These are phyloP conservation scores for Blastocystis sp. DNA, from an alignment of 352 stramenopile species.

Conservation along the genomic window DNA sequence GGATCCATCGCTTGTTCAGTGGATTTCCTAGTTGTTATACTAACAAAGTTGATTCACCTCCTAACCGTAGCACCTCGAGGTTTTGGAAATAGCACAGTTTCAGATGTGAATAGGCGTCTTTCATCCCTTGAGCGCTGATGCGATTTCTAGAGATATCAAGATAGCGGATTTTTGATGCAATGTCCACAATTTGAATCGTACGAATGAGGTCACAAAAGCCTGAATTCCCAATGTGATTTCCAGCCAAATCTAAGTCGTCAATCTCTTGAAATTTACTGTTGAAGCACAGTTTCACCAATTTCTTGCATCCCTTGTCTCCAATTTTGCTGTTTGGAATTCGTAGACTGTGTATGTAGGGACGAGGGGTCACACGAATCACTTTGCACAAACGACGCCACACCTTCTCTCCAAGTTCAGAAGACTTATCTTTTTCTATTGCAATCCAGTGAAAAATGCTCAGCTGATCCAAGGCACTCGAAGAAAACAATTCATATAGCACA, in stretches of 20 bases:
- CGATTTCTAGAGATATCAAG: slow-evolving; percentile 17
- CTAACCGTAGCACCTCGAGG: not conserved
- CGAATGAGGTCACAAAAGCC: not conserved
- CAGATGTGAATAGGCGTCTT: not conserved
- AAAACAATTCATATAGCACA: not conserved
- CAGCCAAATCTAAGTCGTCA: not conserved
- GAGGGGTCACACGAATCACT: not conserved
- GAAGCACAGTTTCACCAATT: slow-evolving; percentile 22
- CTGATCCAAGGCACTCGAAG: not conserved
- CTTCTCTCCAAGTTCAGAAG: slow-evolving; percentile 16
- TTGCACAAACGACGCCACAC: slow-evolving; percentile 1
- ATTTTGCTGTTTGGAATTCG: slow-evolving; percentile 34
- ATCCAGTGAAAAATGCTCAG: slow-evolving; percentile 53
- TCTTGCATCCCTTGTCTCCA: slow-evolving; percentile 39
- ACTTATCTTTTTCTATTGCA: not conserved
- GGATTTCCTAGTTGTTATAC: not conserved
- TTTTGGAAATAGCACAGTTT: not conserved
- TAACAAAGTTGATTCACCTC: not conserved
- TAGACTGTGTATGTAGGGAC: not conserved
- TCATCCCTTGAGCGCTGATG: not conserved
- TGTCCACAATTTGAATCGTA: not conserved
- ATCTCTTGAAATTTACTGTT: not conserved
- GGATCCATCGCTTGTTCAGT: not conserved
- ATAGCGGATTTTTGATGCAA: not conserved
- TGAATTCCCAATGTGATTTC: slow-evolving; percentile 21